phyloP scores from a whole-genome alignment of 2,329 filamentous ascomycete genomes.

The Colletotrichum scovillei region DNA sequence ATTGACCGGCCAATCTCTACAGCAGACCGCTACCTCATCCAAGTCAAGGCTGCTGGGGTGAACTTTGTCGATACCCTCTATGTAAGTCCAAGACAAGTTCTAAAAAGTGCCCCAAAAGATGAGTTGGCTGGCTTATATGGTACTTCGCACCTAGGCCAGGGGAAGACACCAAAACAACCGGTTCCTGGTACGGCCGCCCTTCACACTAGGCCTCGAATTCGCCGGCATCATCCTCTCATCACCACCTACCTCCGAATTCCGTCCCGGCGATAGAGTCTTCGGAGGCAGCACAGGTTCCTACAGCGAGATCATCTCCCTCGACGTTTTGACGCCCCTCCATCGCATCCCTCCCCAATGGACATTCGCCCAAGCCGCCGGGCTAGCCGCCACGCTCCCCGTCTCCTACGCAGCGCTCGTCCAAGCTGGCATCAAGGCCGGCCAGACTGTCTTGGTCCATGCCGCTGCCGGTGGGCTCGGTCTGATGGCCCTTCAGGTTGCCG shows the following conservation, averaged over 20 bases:
- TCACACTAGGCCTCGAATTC: slow-evolving; percentile 71
- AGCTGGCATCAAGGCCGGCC: slow-evolving; percentile 53
- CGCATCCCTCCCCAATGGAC: slow-evolving; percentile 58
- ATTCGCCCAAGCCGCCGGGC: slow-evolving; percentile 61
- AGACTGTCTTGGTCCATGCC: slow-evolving; percentile 65
- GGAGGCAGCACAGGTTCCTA: slow-evolving; percentile 64
- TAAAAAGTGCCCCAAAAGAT: too few relatives aligned
- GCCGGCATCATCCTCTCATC: slow-evolving; percentile 60
- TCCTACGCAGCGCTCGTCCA: slow-evolving; percentile 62
- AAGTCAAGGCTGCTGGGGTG: slow-evolving; percentile 64
- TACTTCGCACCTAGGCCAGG: slow-evolving; percentile 49
- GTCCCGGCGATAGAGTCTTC: slow-evolving; percentile 64
- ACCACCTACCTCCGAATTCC: slow-evolving; percentile 48
- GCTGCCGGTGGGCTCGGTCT: slow-evolving; percentile 66
- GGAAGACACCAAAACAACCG: slow-evolving; percentile 71
- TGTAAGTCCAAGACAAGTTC: slow-evolving; percentile 39
- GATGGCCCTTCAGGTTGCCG: slow-evolving; percentile 67
- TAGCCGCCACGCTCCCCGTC: slow-evolving; percentile 64
- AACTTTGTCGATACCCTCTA: slow-evolving; percentile 73
- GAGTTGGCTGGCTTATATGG: not conserved
- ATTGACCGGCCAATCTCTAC: slow-evolving; percentile 37
- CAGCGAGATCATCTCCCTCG: slow-evolving; percentile 60
- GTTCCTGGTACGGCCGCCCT: slow-evolving; percentile 65
- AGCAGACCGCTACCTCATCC: slow-evolving; percentile 41
- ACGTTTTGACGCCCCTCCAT: slow-evolving; percentile 48